Evolutionary conservation across 2,329 filamentous ascomycete genomes (phyloP).

Genomic region (Aspergillus sp.): DNA sequence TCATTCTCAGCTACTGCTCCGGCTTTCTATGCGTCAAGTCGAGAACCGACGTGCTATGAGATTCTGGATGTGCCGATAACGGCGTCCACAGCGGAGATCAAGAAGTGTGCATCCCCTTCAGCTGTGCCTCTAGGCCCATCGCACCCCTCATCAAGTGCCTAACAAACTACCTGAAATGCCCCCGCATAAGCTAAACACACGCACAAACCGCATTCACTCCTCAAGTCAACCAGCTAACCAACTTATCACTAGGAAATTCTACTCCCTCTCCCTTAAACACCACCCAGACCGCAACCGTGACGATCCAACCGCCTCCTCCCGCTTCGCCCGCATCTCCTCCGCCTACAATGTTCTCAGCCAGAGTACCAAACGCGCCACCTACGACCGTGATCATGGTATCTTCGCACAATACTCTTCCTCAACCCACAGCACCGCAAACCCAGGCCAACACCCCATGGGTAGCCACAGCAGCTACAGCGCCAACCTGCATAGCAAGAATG

Average conservation of each 20-base stretch:
- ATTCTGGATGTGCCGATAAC: conserved; percentile 66
- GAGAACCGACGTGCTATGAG: conserved; percentile 69
- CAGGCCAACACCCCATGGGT: conserved; percentile 39
- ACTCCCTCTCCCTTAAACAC: conserved; percentile 81
- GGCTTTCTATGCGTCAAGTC: conserved; percentile 19
- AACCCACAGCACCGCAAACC: conserved; percentile 26
- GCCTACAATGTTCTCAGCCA: conserved; percentile 75
- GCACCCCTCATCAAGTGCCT: background rate
- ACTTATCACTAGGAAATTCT: conserved; percentile 59
- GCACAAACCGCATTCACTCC: background rate
- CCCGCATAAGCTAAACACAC: too few relatives aligned
- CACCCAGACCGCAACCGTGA: conserved; percentile 86
- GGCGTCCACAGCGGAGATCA: conserved; percentile 73
- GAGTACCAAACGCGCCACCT: conserved; percentile 67
- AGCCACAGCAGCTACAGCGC: conserved; percentile 51
- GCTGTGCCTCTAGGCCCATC: too few relatives aligned
- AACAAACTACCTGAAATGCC: too few relatives aligned
- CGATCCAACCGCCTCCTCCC: conserved; percentile 66
- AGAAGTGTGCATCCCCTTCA: conserved; percentile 56
- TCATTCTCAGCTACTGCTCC: conserved; percentile 44
- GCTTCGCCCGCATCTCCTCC: conserved; percentile 79
- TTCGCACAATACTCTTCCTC: conserved; percentile 23
- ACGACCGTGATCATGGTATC: conserved; percentile 61
- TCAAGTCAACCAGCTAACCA: background rate
- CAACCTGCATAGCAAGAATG: conserved; percentile 23